These are phyloP conservation scores for Naganishia liquefaciens DNA, from an alignment of 1,284 basidiomycete species.

Conservation along the genomic window DNA sequence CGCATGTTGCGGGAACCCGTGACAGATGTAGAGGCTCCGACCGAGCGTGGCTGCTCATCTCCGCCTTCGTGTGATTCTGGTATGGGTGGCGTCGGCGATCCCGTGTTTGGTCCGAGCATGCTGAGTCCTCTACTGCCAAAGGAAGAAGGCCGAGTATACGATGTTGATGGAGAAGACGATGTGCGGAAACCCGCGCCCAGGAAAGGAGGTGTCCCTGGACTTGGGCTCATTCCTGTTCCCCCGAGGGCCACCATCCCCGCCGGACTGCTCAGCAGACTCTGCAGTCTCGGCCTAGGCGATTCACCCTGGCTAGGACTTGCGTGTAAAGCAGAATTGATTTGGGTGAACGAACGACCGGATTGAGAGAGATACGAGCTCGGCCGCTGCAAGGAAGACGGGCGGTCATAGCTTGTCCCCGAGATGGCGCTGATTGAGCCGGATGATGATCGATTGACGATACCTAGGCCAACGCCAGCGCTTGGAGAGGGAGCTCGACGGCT, in stretches of 20 bases:
- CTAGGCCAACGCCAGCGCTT: slow-evolving; percentile 6
- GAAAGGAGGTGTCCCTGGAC: slow-evolving; percentile 35
- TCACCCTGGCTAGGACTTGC: slow-evolving; percentile 28
- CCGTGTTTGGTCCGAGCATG: slow-evolving; percentile 38
- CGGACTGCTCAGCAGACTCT: slow-evolving; percentile 38
- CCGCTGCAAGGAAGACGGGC: slow-evolving; percentile 43
- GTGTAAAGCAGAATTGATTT: slow-evolving; percentile 37
- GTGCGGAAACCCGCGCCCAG: slow-evolving; percentile 26
- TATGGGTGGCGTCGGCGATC: slow-evolving; percentile 44
- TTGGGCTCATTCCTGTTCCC: slow-evolving; percentile 34
- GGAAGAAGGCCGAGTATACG: slow-evolving; percentile 4
- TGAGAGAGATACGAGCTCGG: slow-evolving; percentile 51
- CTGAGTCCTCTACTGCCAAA: slow-evolving; percentile 33
- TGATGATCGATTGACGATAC: slow-evolving; percentile 1
- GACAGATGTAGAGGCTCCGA: slow-evolving; percentile 20
- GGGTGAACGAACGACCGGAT: slow-evolving; percentile 52
- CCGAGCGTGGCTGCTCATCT: slow-evolving; percentile 23
- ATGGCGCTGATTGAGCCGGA: slow-evolving; percentile 9
- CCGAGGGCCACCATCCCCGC: slow-evolving; percentile 23
- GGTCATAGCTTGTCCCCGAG: slow-evolving; percentile 9
- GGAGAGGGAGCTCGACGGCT: slow-evolving; percentile 5
- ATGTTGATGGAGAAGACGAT: slow-evolving; percentile 10
- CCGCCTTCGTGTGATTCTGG: slow-evolving; percentile 33
- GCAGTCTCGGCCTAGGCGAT: slow-evolving; percentile 44
- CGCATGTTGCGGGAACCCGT: slow-evolving; percentile 40